phyloP scores from a whole-genome alignment of 768 basidiomycete species.

The Mycena amicta region DNA sequence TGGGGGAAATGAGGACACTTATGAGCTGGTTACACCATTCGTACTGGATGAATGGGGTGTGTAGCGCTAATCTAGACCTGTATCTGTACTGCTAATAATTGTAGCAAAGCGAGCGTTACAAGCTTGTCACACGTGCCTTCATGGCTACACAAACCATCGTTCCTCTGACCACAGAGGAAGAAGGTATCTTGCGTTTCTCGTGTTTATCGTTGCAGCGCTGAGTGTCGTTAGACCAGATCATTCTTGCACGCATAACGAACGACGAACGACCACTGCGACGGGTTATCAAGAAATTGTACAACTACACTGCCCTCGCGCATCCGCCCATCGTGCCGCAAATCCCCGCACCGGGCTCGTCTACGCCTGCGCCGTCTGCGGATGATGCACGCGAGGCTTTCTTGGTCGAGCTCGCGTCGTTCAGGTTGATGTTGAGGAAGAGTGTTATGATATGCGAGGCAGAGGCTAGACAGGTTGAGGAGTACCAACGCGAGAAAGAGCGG shows the following conservation, averaged over 20 bases:
- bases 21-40: conserved; percentile 82
- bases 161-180: conserved; percentile 61
- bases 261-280: conserved; percentile 80
- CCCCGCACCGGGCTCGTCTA: conserved; percentile 26
- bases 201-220: not conserved
- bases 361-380: conserved; percentile 42
- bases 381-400: conserved; percentile 81
- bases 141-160: conserved; percentile 24
- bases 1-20: conserved; percentile 75
- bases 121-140: not conserved
- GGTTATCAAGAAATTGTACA: conserved; percentile 81
- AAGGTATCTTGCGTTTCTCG: conserved; percentile 43
- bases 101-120: not conserved
- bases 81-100: not conserved
- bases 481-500: conserved; percentile 67
- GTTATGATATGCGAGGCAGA: conserved; percentile 86
- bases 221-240: conserved; percentile 64
- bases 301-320: conserved; percentile 62
- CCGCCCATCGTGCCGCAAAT: conserved; percentile 42
- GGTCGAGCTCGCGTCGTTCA: conserved; percentile 76
- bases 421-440: conserved; percentile 74
- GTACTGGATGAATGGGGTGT: conserved; percentile 71
- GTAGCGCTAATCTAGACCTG: conserved; percentile 11
- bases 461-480: conserved; percentile 82
- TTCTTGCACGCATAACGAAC: conserved; percentile 78